Conservation (phyloP, 805 yeast species). For the Saturnispora zaruensis region DNA sequence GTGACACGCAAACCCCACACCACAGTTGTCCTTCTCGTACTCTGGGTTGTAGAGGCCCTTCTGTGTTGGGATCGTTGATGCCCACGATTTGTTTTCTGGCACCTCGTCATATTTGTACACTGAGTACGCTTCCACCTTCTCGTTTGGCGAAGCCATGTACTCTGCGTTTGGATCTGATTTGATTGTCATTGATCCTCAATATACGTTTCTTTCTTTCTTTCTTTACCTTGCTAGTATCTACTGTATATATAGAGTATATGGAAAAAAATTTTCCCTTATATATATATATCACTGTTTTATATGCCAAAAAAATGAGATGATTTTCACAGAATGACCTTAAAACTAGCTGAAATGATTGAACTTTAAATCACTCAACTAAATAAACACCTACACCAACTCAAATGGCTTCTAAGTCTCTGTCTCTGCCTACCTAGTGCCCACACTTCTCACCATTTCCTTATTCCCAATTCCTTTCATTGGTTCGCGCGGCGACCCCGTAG, state of each 20-base stretch:
- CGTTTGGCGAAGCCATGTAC: slow-evolving; percentile 17
- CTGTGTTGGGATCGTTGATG: slow-evolving; percentile 73
- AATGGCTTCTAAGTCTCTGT: no score
- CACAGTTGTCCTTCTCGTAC: slow-evolving; percentile 93
- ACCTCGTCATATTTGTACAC: slow-evolving; percentile 65
- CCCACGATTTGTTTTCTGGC: slow-evolving; percentile 84
- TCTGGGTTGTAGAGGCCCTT: slow-evolving; percentile 93
- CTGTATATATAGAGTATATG: background rate
- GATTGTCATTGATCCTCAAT: slow-evolving; percentile 16
- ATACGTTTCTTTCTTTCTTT: no score
- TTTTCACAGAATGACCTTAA: no score
- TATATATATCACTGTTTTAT: no score
- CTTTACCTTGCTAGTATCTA: background rate
- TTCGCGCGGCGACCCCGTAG: background rate
- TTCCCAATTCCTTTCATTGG: background rate
- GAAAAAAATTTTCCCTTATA: background rate
- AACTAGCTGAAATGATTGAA: background rate
- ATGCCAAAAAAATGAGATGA: background rate
- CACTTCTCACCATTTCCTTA: background rate
- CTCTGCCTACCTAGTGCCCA: no score
- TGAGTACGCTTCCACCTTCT: slow-evolving; percentile 24
- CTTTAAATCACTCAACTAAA: background rate
- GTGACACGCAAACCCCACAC: slow-evolving; percentile 92
- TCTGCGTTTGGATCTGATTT: slow-evolving; percentile 25
- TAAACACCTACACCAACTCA: background rate